Base-by-base conservation (phyloP, 2,329 filamentous ascomycete genomes). In the Aspergillus ibericus region DNA sequence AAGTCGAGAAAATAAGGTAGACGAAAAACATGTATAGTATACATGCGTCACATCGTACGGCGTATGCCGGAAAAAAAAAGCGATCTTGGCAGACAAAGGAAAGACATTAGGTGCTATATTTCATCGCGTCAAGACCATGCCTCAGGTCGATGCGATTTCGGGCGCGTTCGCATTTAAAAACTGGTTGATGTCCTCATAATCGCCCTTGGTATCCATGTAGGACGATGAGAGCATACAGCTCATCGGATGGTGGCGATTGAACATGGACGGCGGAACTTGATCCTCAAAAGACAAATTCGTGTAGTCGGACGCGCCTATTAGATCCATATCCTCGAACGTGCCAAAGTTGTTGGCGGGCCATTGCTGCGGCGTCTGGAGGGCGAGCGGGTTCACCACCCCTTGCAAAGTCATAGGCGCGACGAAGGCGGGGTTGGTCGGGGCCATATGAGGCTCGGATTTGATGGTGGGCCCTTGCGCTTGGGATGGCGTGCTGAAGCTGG, bases 181-280 rank as follows among this genome's bases (percentile, higher is more conserved):
- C 58, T 75, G 73, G 50, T 72, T 75, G 56, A 77, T 75, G 52
- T 77, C 75, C 18, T 77, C 75, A 53, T 73, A 75, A 52, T 75
- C 73, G 42, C 54, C 68, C 52, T 70, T 71, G 22, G 68, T 64
- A 38, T 74, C 71, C 48, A 73, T 60, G 58, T 67, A 69, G 36
- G 68, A 64, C 13, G 68, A 65, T 12, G 61, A 64, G 8, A 69
- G 59, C 42, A 76, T 63, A 59, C 74, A 76, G 5, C 68, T 72
- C 62, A 76, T 67, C 5, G 72, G 66, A 34, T 75, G 65, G 40
- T 68, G 70, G 6, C 73, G 70, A 58, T 66, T 72, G 62, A 75
- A 76, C 67, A 76, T 70, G 1, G 74, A 73, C 12, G 73, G 72
- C 0, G 68, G 58, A 2, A 73, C 61, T 9, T 63, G 61, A 18